phyloP scores from a whole-genome alignment of 805 yeast species.

The Saccharomycopsis sp. region DNA sequence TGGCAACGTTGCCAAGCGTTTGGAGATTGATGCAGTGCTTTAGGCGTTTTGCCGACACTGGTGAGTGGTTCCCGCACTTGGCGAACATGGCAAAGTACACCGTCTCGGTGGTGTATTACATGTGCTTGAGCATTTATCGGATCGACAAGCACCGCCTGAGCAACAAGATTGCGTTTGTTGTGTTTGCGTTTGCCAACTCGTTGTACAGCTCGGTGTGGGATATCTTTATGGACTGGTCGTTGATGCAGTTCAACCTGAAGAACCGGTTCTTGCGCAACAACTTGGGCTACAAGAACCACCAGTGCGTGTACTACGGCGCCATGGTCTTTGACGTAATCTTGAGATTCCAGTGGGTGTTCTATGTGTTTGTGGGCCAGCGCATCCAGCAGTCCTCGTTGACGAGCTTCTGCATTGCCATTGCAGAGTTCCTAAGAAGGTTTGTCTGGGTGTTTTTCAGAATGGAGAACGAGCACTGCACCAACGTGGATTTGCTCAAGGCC shows the following conservation, averaged over 20 bases:
- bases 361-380: slow-evolving; percentile 65
- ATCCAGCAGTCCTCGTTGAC: slow-evolving; percentile 84
- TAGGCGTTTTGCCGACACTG: slow-evolving; percentile 86
- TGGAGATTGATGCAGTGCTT: slow-evolving; percentile 90
- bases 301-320: slow-evolving; percentile 59
- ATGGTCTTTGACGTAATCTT: slow-evolving; percentile 64
- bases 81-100: slow-evolving; percentile 79
- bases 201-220: slow-evolving; percentile 75
- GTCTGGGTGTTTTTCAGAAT: slow-evolving; percentile 88
- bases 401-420: slow-evolving; percentile 72
- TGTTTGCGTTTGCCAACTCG: slow-evolving; percentile 69
- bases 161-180: slow-evolving; percentile 52
- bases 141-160: slow-evolving; percentile 38
- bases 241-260: slow-evolving; percentile 56
- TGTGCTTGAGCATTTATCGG: slow-evolving; percentile 69
- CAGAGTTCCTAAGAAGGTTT: slow-evolving; percentile 75
- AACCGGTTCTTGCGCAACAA: slow-evolving; percentile 61
- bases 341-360: slow-evolving; percentile 88
- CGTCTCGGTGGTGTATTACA: slow-evolving; percentile 57
- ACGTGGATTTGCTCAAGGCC: slow-evolving; percentile 77
- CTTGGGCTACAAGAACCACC: slow-evolving; percentile 49
- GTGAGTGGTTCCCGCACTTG: slow-evolving; percentile 93
- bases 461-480: slow-evolving; percentile 93
- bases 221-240: slow-evolving; percentile 91
- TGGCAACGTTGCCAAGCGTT: slow-evolving; percentile 74